Evolutionary conservation across 83 land plant species (phyloP), one percentile per base, ranked within the genome.

Genomic region (Diphasiastrum complanatum): DNA sequence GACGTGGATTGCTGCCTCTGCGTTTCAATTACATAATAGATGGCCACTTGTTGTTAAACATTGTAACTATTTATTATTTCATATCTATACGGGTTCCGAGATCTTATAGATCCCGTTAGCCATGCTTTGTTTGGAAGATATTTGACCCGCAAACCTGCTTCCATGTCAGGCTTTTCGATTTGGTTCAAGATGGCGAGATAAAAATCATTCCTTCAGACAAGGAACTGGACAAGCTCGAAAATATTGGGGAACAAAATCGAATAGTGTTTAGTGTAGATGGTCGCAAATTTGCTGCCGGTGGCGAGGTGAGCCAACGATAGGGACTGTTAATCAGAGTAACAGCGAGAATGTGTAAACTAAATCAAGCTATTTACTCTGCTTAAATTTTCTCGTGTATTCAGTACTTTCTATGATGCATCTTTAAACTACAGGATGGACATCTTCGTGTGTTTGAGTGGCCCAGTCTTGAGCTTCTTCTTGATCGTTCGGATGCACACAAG

Each of bases 401-500:
- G 19, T 32, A 22, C 4, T 2, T 1, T 47, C 5, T n/a, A 37
- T 31, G 47, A 1, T 6, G 19, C 20, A 2, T 2, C 18, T 5
- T 4, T 25, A 2, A 5, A 40, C 40, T 80, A 61, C 73, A 85
- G 85, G 75, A 85, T 69, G 89, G 85, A 5, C 65, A 79, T 36
- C 54, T 82, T 47, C 78, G 85, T 61, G 76, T 80, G n/a, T 86
- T 83, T 31, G 76, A 76, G 61, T 86, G 87, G 91, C 87, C 87
- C 38, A 71, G 74, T 52, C 55, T 86, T 79, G 77, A 80, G 8
- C 36, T 51, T 30, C 45, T 80, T 25, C 70, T 86, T 16, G 77
- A 78, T 53, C 57, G 73, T 45, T 36, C 65, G 31, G 26, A 72
- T 32, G 84, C 77, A 20, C 79, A 86, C 71, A 18, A 68, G 33